phyloP scores from a whole-genome alignment of 177 flowering plant species.

The Vitis hybrid region DNA sequence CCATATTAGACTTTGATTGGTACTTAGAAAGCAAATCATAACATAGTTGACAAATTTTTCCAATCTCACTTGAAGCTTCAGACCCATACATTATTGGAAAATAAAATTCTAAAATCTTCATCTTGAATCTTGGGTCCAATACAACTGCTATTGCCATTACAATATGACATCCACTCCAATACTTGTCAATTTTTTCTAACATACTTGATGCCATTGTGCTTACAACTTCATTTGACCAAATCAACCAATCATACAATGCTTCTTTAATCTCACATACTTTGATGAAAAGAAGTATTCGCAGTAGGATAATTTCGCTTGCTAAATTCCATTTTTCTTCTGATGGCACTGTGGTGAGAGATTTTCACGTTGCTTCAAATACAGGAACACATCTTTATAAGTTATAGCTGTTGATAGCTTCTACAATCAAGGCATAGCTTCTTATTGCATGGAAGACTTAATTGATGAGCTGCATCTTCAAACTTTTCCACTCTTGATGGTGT shows the following conservation, averaged over 20 bases:
- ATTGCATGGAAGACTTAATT: not conserved
- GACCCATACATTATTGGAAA: too few species aligned
- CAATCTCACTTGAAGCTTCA: too few species aligned
- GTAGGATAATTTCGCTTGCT: not conserved
- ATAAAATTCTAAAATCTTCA: too few species aligned
- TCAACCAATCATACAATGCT: not conserved
- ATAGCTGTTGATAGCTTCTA: not conserved
- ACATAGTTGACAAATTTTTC: not conserved
- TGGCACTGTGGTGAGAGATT: not conserved
- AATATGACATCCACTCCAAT: not conserved
- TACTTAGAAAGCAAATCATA: not conserved
- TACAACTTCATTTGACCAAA: not conserved
- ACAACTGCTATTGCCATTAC: not conserved
- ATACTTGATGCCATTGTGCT: not conserved
- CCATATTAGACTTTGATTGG: not conserved
- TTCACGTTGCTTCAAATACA: too few species aligned
- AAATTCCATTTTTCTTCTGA: constrained; percentile 5
- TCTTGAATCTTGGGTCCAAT: not conserved
- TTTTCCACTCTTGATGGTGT: constrained; percentile 1
- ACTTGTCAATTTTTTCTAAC: constrained; percentile 3
- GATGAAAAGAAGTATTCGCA: not conserved
- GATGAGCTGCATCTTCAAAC: not conserved
- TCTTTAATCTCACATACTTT: constrained; percentile 4
- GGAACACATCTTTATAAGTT: too few species aligned
- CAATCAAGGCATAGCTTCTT: constrained; percentile 8